Percentiles rank a stretch among this genome's conserved stretches.
phyloP scores from a whole-genome alignment of 2,329 filamentous ascomycete genomes.

The Tolypocladium cylindrosporum region DNA sequence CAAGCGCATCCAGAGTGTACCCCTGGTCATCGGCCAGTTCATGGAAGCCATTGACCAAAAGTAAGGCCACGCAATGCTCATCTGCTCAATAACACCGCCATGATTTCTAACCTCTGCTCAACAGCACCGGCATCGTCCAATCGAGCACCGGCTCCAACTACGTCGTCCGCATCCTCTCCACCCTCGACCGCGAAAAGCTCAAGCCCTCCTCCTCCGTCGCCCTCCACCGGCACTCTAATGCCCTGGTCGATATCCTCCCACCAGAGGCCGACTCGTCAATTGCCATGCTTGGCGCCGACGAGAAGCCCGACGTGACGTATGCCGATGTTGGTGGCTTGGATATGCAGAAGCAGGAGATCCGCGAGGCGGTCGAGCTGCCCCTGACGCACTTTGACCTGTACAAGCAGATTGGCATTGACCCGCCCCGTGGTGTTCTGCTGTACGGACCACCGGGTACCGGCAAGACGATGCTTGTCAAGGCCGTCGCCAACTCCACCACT shows the following conservation, averaged over 20 bases:
- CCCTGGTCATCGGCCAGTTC: conserved; percentile 95
- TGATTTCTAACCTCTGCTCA: not conserved
- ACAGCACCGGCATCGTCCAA: conserved; percentile 95
- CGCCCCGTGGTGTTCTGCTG: conserved; percentile 87
- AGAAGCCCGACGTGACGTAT: conserved; percentile 98
- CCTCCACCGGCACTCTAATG: conserved; percentile 95
- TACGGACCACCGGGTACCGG: conserved; percentile 94
- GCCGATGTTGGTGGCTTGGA: conserved; percentile 95
- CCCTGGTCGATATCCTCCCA: conserved; percentile 95
- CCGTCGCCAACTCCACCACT: conserved; percentile 95
- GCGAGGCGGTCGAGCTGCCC: conserved; percentile 93
- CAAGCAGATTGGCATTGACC: conserved; percentile 98
- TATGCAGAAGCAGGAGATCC: conserved; percentile 99
- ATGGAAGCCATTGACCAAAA: conserved; percentile 99
- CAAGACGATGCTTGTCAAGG: conserved; percentile 97
- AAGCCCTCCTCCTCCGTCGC: conserved; percentile 97
- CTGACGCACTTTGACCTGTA: conserved; percentile 97
- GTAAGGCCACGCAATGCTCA: conserved; percentile 37
- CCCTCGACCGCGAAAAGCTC: conserved; percentile 92
- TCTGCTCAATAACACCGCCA: conserved; percentile 2
- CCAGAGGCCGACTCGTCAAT: conserved; percentile 98
- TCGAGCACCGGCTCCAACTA: conserved; percentile 98
- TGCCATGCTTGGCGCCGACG: conserved; percentile 90
- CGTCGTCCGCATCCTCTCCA: conserved; percentile 95
- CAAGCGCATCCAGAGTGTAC: conserved; percentile 97